A percentile compares a stretch with the other conserved stretches of the same genome.
phyloP scores from a whole-genome alignment of 352 stramenopile genomes.

The Globisporangium emineosum region DNA sequence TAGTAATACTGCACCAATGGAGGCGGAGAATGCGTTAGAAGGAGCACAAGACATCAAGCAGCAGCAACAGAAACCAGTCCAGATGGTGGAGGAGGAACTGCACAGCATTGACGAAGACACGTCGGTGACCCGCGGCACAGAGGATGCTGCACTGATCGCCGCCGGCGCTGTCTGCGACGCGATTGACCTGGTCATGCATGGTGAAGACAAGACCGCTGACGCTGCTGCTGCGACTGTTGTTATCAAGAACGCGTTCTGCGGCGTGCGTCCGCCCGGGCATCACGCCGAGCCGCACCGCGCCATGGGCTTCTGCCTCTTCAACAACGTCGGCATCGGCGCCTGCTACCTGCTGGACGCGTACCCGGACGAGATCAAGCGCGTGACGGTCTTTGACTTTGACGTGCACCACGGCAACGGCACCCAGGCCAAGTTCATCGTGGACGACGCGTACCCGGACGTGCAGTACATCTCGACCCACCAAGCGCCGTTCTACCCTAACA shows the following conservation, averaged over 20 bases:
- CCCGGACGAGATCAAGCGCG: constrained; percentile 35
- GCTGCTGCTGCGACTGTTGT: no score
- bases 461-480: constrained; percentile 38
- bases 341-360: constrained; percentile 42
- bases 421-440: constrained; percentile 63
- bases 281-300: constrained; percentile 65
- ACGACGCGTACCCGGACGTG: constrained; percentile 46
- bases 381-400: constrained; percentile 88
- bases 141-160: constrained; percentile 29
- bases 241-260: constrained; percentile 44
- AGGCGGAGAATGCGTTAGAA: not conserved
- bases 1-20: not conserved
- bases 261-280: constrained; percentile 79
- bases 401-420: constrained; percentile 90
- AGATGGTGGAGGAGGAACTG: constrained; percentile 1
- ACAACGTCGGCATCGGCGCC: constrained; percentile 83
- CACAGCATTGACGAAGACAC: constrained; percentile 38
- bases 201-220: no score
- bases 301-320: constrained; percentile 87
- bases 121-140: constrained; percentile 27
- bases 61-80: not conserved
- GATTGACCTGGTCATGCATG: constrained; percentile 40
- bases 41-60: not conserved
- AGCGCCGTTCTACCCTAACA: constrained; percentile 70
- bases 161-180: constrained; percentile 34